Conservation (phyloP, 2,329 filamentous ascomycete genomes). For the Sphaerulina vaccinii region DNA sequence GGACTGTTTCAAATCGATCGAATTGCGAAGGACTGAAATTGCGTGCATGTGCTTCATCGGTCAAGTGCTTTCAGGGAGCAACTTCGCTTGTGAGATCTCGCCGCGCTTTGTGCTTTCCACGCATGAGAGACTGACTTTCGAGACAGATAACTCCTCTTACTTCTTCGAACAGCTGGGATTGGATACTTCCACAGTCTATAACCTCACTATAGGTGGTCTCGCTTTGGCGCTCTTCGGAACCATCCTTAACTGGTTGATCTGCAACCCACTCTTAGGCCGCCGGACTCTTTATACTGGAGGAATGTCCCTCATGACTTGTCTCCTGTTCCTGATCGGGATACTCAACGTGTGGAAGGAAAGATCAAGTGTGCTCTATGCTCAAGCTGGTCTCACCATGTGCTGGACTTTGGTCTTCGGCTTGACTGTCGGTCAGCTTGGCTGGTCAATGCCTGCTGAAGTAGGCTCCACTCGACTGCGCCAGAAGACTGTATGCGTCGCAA, state of each 20-base stretch:
- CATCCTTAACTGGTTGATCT: conserved; percentile 36
- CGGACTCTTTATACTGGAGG: conserved; percentile 38
- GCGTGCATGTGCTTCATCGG: conserved; percentile 34
- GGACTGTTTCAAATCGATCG: conserved; percentile 39
- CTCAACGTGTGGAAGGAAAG: conserved; percentile 23
- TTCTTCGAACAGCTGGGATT: conserved; percentile 41
- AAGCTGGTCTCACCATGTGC: conserved; percentile 27
- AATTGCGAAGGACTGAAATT: conserved; percentile 40
- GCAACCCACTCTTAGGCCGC: conserved; percentile 37
- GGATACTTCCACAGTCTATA: conserved; percentile 29
- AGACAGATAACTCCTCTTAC: conserved; percentile 37
- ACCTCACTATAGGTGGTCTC: conserved; percentile 41
- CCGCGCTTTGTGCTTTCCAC: too few species aligned
- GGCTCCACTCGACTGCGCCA: conserved; percentile 31
- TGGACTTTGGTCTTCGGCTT: conserved; percentile 28
- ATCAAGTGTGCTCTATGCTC: conserved; percentile 27
- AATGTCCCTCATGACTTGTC: conserved; percentile 21
- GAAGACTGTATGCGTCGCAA: conserved; percentile 35
- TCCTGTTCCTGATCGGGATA: conserved; percentile 30
- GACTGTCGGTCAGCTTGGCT: conserved; percentile 29
- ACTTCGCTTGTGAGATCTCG: too few species aligned
- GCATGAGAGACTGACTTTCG: too few species aligned
- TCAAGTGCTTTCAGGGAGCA: conserved; percentile 40
- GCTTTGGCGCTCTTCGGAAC: conserved; percentile 36
- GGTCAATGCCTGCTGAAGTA: conserved; percentile 33